Evolutionary conservation across 2,329 filamentous ascomycete species (phyloP).

Genomic region (Epichloe aotearoae): DNA sequence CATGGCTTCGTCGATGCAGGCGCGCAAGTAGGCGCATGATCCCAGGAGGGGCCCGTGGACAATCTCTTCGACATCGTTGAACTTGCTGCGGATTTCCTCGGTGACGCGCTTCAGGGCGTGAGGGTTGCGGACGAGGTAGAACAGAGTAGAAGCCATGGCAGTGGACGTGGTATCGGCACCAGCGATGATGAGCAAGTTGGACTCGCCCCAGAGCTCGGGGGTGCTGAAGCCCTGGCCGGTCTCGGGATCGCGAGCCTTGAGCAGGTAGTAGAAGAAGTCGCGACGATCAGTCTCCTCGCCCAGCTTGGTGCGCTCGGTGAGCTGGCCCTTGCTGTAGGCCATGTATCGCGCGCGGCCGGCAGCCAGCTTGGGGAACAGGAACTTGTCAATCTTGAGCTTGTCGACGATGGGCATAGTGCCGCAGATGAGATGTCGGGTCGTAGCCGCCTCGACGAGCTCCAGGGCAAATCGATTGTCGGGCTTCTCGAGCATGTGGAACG

Average conservation of each 20-base stretch:
- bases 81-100: conserved; percentile 38
- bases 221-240: conserved; percentile 53
- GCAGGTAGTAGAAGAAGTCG: conserved; percentile 65
- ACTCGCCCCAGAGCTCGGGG: conserved; percentile 57
- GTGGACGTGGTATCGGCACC: conserved; percentile 62
- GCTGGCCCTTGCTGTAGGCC: conserved; percentile 54
- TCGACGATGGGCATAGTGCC: conserved; percentile 59
- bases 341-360: conserved; percentile 56
- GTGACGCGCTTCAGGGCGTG: conserved; percentile 32
- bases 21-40: conserved; percentile 44
- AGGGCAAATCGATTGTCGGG: conserved; percentile 53
- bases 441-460: conserved; percentile 52
- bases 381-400: conserved; percentile 50
- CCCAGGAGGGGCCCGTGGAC: conserved; percentile 35
- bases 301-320: conserved; percentile 51
- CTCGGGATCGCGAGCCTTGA: conserved; percentile 58
- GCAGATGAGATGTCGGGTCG: conserved; percentile 56
- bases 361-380: conserved; percentile 55
- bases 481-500: conserved; percentile 47
- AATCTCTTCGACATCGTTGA: conserved; percentile 41
- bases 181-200: conserved; percentile 57
- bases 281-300: conserved; percentile 54
- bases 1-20: conserved; percentile 54
- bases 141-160: conserved; percentile 48
- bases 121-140: conserved; percentile 45